Percentiles rank a stretch among this genome's conserved stretches.
Conservation (phyloP, 176 grass and related monocot species). For the Guadua angustifolia region DNA sequence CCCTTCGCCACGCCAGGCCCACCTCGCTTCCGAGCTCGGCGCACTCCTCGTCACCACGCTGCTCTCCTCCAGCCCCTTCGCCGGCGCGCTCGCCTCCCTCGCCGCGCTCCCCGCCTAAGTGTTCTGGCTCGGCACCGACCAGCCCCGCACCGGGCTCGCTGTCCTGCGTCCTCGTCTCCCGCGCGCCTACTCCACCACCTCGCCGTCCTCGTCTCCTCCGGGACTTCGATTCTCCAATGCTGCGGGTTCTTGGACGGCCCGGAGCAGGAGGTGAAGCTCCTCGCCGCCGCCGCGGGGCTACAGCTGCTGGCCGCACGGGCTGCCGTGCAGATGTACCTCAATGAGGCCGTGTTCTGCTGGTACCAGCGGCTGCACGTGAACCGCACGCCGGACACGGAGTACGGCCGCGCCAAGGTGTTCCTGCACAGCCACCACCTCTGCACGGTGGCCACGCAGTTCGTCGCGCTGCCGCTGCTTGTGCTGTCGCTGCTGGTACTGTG, state of each 20-base stretch:
- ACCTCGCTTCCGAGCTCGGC: conserved; percentile 55
- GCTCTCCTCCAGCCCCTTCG: conserved; percentile 59
- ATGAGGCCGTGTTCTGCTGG: conserved; percentile 92
- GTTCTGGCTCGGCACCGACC: conserved; percentile 92
- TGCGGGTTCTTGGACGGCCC: conserved; percentile 35
- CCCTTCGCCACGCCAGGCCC: conserved; percentile 52
- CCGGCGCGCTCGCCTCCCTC: conserved; percentile 58
- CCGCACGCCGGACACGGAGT: conserved; percentile 68
- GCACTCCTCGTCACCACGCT: conserved; percentile 44
- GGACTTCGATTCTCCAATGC: conserved; percentile 48
- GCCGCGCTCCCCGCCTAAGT: too few species aligned
- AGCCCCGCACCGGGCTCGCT: conserved; percentile 65
- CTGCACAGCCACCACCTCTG: conserved; percentile 91
- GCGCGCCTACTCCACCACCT: conserved; percentile 8
- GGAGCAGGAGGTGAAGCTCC: conserved; percentile 52
- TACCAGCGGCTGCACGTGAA: conserved; percentile 85
- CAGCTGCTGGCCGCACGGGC: conserved; percentile 75
- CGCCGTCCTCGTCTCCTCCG: conserved; percentile 55
- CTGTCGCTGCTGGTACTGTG: conserved; percentile 70
- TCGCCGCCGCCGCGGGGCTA: conserved; percentile 43
- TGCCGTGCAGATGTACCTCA: conserved; percentile 91
- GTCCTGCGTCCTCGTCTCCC: conserved; percentile 31
- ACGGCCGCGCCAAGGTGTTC: conserved; percentile 92
- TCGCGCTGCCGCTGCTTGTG: conserved; percentile 59
- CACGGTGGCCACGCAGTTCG: conserved; percentile 64